Conservation (phyloP, 768 basidiomycete genomes). For the Suillus bovinus region DNA sequence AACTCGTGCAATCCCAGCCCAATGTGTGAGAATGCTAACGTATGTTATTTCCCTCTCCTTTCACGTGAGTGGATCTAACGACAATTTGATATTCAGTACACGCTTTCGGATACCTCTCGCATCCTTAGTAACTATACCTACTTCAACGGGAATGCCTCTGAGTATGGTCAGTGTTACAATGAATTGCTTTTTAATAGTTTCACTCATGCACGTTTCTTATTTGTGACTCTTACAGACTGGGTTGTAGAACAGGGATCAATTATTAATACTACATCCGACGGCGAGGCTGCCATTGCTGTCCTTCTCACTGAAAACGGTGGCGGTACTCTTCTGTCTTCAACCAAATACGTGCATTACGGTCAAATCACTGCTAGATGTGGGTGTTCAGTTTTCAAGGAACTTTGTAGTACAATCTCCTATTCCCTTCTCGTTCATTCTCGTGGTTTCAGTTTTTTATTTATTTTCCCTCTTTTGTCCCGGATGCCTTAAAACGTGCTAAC, state of each 20-base stretch:
- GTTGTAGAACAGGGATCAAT: constrained; percentile 66
- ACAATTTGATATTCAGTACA: constrained; percentile 54
- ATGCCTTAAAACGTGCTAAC: background rate
- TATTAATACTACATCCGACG: constrained; percentile 59
- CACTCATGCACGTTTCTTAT: constrained; percentile 2
- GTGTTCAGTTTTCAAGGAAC: constrained; percentile 12
- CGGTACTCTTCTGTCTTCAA: constrained; percentile 78
- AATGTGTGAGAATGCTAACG: constrained; percentile 62
- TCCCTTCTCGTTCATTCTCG: background rate
- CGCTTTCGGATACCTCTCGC: constrained; percentile 64
- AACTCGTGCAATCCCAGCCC: constrained; percentile 73
- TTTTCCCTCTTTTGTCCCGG: background rate
- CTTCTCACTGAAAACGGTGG: constrained; percentile 68
- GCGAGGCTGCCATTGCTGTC: constrained; percentile 62
- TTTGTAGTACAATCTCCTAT: background rate
- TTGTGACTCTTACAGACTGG: constrained; percentile 51
- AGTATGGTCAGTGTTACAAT: constrained; percentile 48
- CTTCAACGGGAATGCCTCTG: constrained; percentile 74
- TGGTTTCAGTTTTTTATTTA: background rate
- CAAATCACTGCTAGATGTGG: constrained; percentile 64
- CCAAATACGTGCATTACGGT: constrained; percentile 82
- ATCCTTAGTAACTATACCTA: constrained; percentile 64
- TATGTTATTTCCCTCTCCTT: constrained; percentile 31
- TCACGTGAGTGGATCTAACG: background rate
- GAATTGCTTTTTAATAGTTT: background rate